Conservation (phyloP, 148 eudicot genomes). For the Fallopia convolvulus region DNA sequence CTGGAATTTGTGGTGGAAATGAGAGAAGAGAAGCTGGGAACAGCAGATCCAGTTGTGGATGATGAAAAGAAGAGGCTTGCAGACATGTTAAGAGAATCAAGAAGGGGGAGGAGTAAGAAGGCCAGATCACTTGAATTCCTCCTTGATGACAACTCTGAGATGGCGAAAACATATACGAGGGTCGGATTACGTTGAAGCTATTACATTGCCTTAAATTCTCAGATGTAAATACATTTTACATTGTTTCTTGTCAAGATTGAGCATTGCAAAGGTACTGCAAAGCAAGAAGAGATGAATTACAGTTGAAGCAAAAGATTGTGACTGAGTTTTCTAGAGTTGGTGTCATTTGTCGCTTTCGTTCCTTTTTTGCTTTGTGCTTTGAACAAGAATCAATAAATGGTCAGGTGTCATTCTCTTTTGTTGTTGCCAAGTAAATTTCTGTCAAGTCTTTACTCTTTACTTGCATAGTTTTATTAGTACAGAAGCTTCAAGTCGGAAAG, state of each 20-base stretch:
- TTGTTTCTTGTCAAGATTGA: background rate
- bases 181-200: background rate
- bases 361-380: background rate
- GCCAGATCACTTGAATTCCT: constrained; percentile 15
- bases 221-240: constrained; percentile 8
- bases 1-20: constrained; percentile 14
- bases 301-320: background rate
- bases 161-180: background rate
- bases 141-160: constrained; percentile 10
- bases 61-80: constrained; percentile 16
- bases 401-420: constrained; percentile 5
- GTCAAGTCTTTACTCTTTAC: background rate
- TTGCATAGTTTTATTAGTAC: background rate
- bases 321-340: background rate
- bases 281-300: background rate
- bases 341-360: background rate
- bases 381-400: background rate
- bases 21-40: constrained; percentile 19
- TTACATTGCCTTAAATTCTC: background rate
- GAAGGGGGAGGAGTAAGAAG: constrained; percentile 11
- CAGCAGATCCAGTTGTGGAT: constrained; percentile 15
- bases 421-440: background rate
- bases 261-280: background rate
- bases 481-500: background rate
- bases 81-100: constrained; percentile 15